phyloP scores from a whole-genome alignment of 148 eudicot genomes.

The Fallopia convolvulus region DNA sequence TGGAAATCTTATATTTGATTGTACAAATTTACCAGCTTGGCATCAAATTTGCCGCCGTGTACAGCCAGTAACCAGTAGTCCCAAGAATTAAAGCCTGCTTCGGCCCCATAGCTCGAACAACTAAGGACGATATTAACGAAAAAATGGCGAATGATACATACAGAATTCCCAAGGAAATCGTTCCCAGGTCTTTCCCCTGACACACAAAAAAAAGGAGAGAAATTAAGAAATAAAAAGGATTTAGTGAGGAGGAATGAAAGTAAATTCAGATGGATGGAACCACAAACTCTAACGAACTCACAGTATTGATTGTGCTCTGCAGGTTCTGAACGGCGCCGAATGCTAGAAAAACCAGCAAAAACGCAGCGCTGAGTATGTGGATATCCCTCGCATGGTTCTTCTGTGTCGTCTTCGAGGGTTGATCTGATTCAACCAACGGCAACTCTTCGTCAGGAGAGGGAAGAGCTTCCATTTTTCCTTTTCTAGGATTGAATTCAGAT shows the following conservation, averaged over 20 bases:
- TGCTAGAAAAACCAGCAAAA: slow-evolving; percentile 76
- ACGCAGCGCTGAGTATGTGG: slow-evolving; percentile 66
- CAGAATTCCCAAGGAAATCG: slow-evolving; percentile 77
- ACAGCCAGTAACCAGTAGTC: slow-evolving; percentile 91
- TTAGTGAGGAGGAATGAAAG: neutral
- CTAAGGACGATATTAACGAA: slow-evolving; percentile 64
- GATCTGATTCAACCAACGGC: slow-evolving; percentile 33
- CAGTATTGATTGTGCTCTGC: slow-evolving; percentile 77
- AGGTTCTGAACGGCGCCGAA: slow-evolving; percentile 93
- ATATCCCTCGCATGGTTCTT: slow-evolving; percentile 52
- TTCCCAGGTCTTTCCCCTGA: slow-evolving; percentile 82
- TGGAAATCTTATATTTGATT: neutral
- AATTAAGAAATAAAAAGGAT: neutral
- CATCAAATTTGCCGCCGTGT: slow-evolving; percentile 84
- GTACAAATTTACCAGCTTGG: slow-evolving; percentile 60
- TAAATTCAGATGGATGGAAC: neutral
- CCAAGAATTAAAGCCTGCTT: slow-evolving; percentile 75
- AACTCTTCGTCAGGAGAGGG: slow-evolving; percentile 38
- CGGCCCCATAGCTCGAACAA: slow-evolving; percentile 69
- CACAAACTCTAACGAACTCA: slow-evolving; percentile 23
- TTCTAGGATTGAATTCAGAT: neutral
- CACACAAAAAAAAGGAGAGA: slow-evolving; percentile 11
- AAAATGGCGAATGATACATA: slow-evolving; percentile 76
- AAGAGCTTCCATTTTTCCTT: slow-evolving; percentile 18
- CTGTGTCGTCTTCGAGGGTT: slow-evolving; percentile 16